phyloP scores from a whole-genome alignment of 1,284 basidiomycete genomes.

The Boletus mariae region DNA sequence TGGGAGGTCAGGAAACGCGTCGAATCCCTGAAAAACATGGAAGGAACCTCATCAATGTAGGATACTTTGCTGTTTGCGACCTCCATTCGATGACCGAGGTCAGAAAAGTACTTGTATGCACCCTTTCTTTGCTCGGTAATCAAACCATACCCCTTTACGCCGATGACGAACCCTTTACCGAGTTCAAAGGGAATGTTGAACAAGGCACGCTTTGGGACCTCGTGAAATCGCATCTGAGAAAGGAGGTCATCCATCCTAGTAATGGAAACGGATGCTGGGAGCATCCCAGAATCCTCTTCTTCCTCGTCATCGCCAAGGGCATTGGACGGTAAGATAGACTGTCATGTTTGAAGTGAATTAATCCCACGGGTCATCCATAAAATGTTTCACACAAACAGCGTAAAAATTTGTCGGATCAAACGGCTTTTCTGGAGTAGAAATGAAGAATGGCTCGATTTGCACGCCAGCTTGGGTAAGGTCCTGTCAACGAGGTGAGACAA shows the following conservation, averaged over 20 bases:
- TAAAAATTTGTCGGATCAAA: conserved; percentile 84
- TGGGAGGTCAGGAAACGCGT: conserved; percentile 11
- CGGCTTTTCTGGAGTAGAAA: conserved; percentile 63
- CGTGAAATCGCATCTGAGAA: conserved; percentile 77
- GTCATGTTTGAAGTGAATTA: neutral
- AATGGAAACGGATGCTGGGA: conserved; percentile 67
- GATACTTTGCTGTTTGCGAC: conserved; percentile 66
- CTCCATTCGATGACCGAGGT: conserved; percentile 74
- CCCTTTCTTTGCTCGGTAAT: conserved; percentile 85
- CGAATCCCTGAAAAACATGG: neutral
- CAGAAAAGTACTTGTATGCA: conserved; percentile 74
- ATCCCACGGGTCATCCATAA: neutral
- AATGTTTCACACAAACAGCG: conserved; percentile 51
- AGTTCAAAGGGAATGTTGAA: conserved; percentile 84
- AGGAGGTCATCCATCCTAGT: conserved; percentile 76
- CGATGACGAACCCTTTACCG: conserved; percentile 79
- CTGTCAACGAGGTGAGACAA: conserved; percentile 38
- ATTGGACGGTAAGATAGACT: conserved; percentile 63
- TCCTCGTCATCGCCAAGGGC: conserved; percentile 47
- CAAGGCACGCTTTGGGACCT: conserved; percentile 83
- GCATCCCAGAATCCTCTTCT: conserved; percentile 42
- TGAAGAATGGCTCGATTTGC: conserved; percentile 89
- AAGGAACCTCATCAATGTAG: conserved; percentile 72
- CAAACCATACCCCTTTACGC: conserved; percentile 90
- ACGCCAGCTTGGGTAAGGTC: conserved; percentile 82